Conservation (phyloP, 139 green algal genomes). For the Volvox reticuliferus region DNA sequence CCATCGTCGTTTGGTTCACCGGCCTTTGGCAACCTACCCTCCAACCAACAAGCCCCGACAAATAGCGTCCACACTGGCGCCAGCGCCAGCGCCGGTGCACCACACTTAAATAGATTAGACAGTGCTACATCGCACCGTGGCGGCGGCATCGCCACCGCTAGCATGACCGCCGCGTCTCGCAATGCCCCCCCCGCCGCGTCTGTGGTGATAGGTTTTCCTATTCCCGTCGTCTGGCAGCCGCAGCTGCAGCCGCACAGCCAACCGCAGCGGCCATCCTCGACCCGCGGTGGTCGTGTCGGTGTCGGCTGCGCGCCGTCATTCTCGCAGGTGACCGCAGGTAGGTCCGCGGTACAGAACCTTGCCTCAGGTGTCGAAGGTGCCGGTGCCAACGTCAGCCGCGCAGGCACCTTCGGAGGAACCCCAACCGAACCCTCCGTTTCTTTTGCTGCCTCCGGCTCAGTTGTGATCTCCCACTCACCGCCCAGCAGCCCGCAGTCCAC, state of each 20-base stretch:
- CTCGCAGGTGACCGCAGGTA: not conserved
- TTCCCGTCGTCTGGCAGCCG: constrained; percentile 46
- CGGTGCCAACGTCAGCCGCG: not conserved
- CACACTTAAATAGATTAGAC: not conserved
- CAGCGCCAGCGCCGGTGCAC: not conserved
- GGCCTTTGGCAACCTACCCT: not conserved
- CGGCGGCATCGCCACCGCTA: not conserved
- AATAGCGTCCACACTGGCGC: not conserved
- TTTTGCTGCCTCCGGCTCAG: not conserved
- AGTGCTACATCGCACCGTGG: not conserved
- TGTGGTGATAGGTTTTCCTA: constrained; percentile 38
- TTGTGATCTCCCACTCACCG: not conserved
- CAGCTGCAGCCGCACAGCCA: not conserved
- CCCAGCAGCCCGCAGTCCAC: not conserved
- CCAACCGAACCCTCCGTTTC: not conserved
- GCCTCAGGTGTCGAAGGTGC: not conserved
- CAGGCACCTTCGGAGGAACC: not conserved
- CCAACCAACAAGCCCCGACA: not conserved
- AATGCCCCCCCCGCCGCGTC: not conserved
- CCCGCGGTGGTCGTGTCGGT: not conserved
- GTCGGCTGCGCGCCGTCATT: not conserved
- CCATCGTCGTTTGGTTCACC: not conserved
- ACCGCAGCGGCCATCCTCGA: not conserved
- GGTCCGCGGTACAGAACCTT: not conserved
- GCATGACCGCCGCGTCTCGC: not conserved